These are phyloP conservation scores for Dactylellina parvicollis DNA, from an alignment of 2,329 filamentous ascomycete genomes.

Conservation along the genomic window DNA sequence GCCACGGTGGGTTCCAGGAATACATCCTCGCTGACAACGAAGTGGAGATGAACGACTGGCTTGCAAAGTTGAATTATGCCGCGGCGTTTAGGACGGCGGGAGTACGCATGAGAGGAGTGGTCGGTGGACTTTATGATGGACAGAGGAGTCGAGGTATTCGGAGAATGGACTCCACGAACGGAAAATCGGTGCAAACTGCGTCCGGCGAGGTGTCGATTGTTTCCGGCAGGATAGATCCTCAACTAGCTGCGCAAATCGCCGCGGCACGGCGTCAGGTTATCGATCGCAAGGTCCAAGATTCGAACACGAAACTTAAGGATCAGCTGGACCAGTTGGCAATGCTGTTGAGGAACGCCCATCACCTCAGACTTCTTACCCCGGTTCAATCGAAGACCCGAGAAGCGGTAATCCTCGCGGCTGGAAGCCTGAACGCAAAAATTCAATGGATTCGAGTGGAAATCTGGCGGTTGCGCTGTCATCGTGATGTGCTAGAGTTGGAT, in stretches of 20 bases:
- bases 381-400: constrained; percentile 92
- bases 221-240: constrained; percentile 77
- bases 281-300: constrained; percentile 81
- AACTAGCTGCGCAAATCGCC: constrained; percentile 87
- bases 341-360: constrained; percentile 86
- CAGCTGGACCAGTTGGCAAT: constrained; percentile 81
- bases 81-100: constrained; percentile 92
- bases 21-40: constrained; percentile 90
- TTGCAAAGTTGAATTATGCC: constrained; percentile 94
- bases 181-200: constrained; percentile 72
- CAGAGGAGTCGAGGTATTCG: constrained; percentile 78
- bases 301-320: constrained; percentile 78
- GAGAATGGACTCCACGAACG: constrained; percentile 69
- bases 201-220: constrained; percentile 78
- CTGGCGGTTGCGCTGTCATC: constrained; percentile 89
- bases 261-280: constrained; percentile 84
- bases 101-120: constrained; percentile 86
- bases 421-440: constrained; percentile 82
- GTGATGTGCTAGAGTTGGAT: constrained; percentile 85
- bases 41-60: constrained; percentile 93
- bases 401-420: constrained; percentile 83
- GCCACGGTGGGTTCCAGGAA: constrained; percentile 87
- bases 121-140: constrained; percentile 85
- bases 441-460: constrained; percentile 96
- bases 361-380: constrained; percentile 86